Evolutionary conservation across 2,329 filamentous ascomycete genomes (phyloP), one percentile per base, ranked within the genome.

Genomic region (Paecilomyces niveus): DNA sequence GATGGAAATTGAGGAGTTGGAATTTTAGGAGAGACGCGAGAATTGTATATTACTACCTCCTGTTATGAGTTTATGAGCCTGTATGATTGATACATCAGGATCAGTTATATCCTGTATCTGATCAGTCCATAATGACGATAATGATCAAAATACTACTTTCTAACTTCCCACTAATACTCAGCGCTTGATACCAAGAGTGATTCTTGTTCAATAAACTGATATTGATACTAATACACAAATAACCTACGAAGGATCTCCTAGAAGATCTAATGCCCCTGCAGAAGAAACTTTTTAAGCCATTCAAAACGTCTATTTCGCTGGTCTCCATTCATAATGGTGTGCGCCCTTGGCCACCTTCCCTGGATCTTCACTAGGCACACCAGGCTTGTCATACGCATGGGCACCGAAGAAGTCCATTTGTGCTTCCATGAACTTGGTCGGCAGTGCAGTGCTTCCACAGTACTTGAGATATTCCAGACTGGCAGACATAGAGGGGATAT

Each of bases 321-420:
- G 74, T 58, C 75, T 74, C 85, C 85, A 88, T 70, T 88, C 85
- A 65, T 82, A 87, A 66, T 87, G 85, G 69, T 85, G 79, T 63
- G 81, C 79, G 1, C 85, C 85, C 62, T 82, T 85, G 61, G 73
- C 74, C 1, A 83, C 78, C 59, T 77, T 72, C 1, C 81, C 79
- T 2, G 79, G 74, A 54, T 77, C 78, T 62, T 86, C 82, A 1
- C 78, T 78, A 62, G 81, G 81, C 61, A 80, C 76, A 5, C 70
- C 67, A 3, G 72, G 69, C 60, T 72, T 72, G 67, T 89, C 85
- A 67, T 83, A 89, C 74, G 82, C 83, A 69, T 89, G 86, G 39
- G 81, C 79, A 0, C 87, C 87, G 68, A 90, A 90, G 66, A 85
- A 89, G 67, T 89, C 86, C 69, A 90, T 74, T 74, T 90, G 81